Conservation (phyloP, 345 rosid genomes). For the Garcia nutans region DNA sequence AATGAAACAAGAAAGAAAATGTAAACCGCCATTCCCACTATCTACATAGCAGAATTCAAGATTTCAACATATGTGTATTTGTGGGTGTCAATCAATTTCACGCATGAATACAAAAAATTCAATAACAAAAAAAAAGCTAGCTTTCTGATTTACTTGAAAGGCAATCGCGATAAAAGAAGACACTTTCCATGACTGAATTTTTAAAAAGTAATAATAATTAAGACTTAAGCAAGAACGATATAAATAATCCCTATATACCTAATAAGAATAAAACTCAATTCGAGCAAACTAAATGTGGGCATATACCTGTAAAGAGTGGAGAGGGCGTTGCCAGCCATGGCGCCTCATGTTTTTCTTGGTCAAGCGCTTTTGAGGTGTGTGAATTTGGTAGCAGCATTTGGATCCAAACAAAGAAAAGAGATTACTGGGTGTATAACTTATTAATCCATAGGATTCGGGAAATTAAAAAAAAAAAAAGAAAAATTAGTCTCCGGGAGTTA, state of each 20-base stretch:
- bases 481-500: background rate
- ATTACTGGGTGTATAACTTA: background rate
- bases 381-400: background rate
- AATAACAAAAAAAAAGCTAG: background rate
- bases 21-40: constrained; percentile 77
- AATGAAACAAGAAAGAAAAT: constrained; percentile 63
- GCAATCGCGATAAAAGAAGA: no score
- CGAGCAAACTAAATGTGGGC: background rate
- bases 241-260: background rate
- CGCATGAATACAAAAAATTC: background rate
- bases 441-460: constrained; percentile 1
- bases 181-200: no score
- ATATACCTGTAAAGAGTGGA: constrained; percentile 79
- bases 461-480: no score
- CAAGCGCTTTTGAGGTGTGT: no score
- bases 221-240: background rate
- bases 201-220: background rate
- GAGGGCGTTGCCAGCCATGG: constrained; percentile 97
- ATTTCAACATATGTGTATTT: constrained; percentile 4
- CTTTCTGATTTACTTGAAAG: no score
- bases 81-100: background rate
- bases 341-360: constrained; percentile 42
- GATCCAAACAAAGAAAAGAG: background rate
- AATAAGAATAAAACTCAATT: background rate
- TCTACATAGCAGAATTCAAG: constrained; percentile 41